Evolutionary conservation across 2,329 filamentous ascomycete species (phyloP).

Genomic region (Zymoseptoria crescenta): DNA sequence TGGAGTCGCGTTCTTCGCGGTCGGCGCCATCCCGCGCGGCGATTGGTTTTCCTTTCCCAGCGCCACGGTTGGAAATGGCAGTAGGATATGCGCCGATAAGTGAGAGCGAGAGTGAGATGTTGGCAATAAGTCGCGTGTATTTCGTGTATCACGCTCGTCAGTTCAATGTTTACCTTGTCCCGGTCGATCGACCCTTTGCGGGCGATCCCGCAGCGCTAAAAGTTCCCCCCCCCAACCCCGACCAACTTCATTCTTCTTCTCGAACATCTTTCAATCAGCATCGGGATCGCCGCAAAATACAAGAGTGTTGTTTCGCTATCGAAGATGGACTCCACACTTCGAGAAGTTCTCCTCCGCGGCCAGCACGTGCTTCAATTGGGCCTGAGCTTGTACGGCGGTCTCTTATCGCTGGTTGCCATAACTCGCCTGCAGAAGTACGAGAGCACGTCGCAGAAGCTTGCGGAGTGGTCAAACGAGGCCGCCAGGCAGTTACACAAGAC

Average conservation of each 20-base stretch:
- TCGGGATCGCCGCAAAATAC: neutral
- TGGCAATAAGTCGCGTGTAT: neutral
- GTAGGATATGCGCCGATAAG: constrained; percentile 4
- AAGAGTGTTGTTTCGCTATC: neutral
- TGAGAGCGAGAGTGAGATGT: neutral
- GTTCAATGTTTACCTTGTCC: constrained; percentile 1
- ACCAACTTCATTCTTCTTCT: neutral
- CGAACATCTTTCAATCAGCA: neutral
- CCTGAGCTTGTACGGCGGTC: constrained; percentile 37
- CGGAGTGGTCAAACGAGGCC: constrained; percentile 38
- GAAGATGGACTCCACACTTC: constrained; percentile 3
- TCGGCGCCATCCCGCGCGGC: constrained; percentile 23
- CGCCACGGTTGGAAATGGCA: constrained; percentile 16
- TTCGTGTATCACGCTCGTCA: constrained; percentile 1
- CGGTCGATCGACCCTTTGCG: neutral
- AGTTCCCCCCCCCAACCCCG: neutral
- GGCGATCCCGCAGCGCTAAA: neutral
- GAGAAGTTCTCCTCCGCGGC: constrained; percentile 15
- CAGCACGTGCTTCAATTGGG: constrained; percentile 35
- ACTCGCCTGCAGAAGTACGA: constrained; percentile 41
- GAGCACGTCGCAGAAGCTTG: constrained; percentile 37
- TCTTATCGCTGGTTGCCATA: constrained; percentile 37
- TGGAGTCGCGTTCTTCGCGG: constrained; percentile 19
- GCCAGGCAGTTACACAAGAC: constrained; percentile 38
- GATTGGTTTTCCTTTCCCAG: constrained; percentile 23